These are phyloP conservation scores for Citrullus amarus DNA, from an alignment of 306 rosid species.

Conservation along the genomic window DNA sequence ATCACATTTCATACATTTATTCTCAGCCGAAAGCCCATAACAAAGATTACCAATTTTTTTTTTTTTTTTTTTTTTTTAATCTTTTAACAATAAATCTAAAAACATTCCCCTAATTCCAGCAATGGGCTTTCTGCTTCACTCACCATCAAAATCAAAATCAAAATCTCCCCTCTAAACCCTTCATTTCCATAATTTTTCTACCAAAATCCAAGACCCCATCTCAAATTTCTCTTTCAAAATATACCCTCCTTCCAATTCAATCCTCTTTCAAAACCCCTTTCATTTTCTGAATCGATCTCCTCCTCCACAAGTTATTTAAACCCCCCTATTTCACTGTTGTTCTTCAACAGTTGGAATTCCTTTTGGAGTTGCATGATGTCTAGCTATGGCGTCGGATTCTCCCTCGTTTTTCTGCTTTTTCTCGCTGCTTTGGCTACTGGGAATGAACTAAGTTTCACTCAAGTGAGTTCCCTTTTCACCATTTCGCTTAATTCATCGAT, in stretches of 20 bases:
- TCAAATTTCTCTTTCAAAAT: neutral
- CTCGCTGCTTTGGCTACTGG: constrained; percentile 23
- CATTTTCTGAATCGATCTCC: neutral
- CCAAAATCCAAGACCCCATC: neutral
- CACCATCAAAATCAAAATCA: neutral
- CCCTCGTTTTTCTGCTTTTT: constrained; percentile 48
- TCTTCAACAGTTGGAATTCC: neutral
- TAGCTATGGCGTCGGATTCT: constrained; percentile 41
- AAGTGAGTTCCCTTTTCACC: constrained; percentile 32
- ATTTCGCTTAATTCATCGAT: neutral
- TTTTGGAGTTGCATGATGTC: constrained; percentile 18
- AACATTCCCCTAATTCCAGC: neutral
- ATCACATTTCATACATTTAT: neutral
- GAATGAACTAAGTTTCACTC: constrained; percentile 31
- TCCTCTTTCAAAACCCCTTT: neutral
- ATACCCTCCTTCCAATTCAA: neutral
- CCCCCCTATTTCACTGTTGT: neutral
- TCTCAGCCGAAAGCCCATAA: neutral
- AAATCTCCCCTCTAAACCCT: neutral
- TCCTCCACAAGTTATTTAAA: neutral
- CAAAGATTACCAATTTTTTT: neutral
- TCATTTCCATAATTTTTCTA: neutral
- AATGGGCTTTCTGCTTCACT: neutral
- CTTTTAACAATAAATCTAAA: neutral
- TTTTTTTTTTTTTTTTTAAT: neutral